Evolutionary conservation across 768 basidiomycete species (phyloP), one percentile per base, ranked within the genome.

Genomic region (Boletus subcaerulescens): DNA sequence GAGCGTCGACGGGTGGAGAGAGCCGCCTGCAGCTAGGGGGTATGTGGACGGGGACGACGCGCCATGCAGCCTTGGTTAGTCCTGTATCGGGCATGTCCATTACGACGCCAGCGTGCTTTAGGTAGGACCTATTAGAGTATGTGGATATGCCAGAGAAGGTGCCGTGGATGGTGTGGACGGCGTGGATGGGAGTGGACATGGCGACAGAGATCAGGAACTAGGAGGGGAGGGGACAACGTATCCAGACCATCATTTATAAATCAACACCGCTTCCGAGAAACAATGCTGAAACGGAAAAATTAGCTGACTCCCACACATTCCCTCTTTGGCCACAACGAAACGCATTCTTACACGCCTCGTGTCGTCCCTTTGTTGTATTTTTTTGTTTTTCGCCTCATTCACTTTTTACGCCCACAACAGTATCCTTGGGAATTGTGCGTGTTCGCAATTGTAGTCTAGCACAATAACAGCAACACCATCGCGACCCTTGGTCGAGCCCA

Each of bases 151-250:
- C 68, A 33, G 68, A 65, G 45, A 70, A 70, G 3, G 70, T 61
- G 20, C 68, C 68, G 36, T 70, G 68, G 47, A 70, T 70, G 53
- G 68, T 65, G 42, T 71, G 70, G 36, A 70, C 61, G 31, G 60
- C 58, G 56, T 65, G 68, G 38, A 64, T 11, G 38, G 70, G 58
- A 15, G 58, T 10, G 44, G 70, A 65, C 69, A 70, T 70, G 53
- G 36, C 41, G 38, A 60, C 56, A 51, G 65, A 57, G 47, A 59
- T 45, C 53, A 45, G 41, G 39, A 18, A 57, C 50, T 46, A 60
- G 46, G 17, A 40, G 29, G 3, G 33, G 33, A 13, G 15, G 5
- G 35, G 35, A 7, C 4, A 15, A 12, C 13, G 35, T 14, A 36
- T 13, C 12, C 6, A 36, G 35, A 36, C 13, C 33, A 12, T 15